phyloP scores from a whole-genome alignment of 768 basidiomycete genomes.

The Peribolospora baueri region DNA sequence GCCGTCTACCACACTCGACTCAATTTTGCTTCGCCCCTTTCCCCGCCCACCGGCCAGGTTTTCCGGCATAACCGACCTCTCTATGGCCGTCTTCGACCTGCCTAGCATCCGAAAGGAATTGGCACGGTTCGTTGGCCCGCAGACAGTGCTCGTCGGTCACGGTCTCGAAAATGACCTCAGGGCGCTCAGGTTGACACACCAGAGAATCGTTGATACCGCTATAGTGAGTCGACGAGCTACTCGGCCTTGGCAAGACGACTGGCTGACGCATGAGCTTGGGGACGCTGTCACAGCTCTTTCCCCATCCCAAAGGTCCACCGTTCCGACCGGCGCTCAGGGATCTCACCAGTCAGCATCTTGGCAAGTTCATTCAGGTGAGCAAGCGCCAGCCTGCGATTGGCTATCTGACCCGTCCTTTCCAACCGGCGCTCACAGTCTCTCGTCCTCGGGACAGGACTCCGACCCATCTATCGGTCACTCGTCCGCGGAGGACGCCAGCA shows the following conservation, averaged over 20 bases:
- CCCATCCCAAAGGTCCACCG: conserved; percentile 50
- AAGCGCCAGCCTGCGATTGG: neutral
- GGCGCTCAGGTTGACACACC: conserved; percentile 67
- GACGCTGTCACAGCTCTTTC: conserved; percentile 32
- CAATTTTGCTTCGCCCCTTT: too few species aligned
- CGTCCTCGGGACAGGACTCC: conserved; percentile 31
- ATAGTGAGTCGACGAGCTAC: conserved; percentile 18
- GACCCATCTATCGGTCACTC: conserved; percentile 57
- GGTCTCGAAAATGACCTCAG: conserved; percentile 85
- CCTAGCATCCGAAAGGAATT: conserved; percentile 7
- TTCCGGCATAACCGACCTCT: conserved; percentile 20
- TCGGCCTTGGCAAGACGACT: too few species aligned
- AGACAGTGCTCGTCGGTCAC: conserved; percentile 19
- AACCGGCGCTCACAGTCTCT: neutral
- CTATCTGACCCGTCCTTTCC: neutral
- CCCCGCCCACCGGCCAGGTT: too few species aligned
- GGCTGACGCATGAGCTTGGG: too few species aligned
- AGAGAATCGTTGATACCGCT: conserved; percentile 62
- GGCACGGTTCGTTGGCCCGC: neutral
- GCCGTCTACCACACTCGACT: too few species aligned
- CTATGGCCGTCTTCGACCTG: conserved; percentile 51
- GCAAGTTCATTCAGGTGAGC: conserved; percentile 13
- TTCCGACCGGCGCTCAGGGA: conserved; percentile 59
- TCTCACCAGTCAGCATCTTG: conserved; percentile 58
- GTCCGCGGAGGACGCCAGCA: conserved; percentile 66